phyloP scores from a whole-genome alignment of 306 rosid species.

The Casuarina equisetifolia region DNA sequence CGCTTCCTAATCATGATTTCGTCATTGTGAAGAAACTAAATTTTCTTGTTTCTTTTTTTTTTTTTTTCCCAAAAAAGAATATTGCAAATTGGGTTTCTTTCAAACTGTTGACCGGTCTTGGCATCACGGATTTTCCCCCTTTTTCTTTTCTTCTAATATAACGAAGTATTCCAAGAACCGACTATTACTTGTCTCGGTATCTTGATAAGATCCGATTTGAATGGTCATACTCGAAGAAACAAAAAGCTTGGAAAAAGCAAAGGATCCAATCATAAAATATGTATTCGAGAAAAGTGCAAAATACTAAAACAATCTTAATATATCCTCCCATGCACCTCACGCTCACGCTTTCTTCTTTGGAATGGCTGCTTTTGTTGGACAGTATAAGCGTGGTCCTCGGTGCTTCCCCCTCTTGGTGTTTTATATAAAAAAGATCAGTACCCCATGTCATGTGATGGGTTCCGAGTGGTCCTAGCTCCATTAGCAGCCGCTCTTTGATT shows the following conservation, averaged over 20 bases:
- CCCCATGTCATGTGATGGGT: no score
- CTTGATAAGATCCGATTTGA: conserved; percentile 27
- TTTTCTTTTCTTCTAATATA: background rate
- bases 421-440: no score
- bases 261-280: background rate
- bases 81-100: no score
- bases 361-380: no score
- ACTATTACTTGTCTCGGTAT: background rate
- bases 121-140: background rate
- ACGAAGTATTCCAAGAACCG: background rate
- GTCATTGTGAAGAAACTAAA: no score
- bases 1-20: no score
- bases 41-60: no score
- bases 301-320: background rate
- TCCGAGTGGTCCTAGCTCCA: background rate
- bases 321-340: background rate
- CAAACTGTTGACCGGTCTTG: background rate
- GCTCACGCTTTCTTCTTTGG: background rate
- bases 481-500: background rate
- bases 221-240: conserved; percentile 22
- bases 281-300: no score
- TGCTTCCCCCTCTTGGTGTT: no score
- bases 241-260: background rate
- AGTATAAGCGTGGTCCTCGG: background rate
- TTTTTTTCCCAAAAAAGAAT: no score